Evolutionary conservation across 495 filamentous ascomycete species (phyloP).

Genomic region (Podospora sp.): DNA sequence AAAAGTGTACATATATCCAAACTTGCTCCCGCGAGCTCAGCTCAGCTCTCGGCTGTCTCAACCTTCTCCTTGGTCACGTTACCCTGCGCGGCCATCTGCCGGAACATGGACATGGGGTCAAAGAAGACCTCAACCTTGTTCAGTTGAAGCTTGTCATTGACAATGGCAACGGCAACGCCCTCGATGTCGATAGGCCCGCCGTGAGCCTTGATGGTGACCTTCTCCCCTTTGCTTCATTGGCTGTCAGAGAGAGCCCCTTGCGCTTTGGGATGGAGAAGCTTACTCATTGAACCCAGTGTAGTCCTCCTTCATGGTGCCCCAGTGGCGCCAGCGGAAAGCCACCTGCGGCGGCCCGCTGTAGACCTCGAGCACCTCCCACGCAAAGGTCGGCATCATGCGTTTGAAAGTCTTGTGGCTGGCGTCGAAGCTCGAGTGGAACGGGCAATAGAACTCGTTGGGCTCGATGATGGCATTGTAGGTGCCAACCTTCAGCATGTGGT

Average conservation of each 20-base stretch:
- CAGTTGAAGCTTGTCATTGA: constrained; percentile 61
- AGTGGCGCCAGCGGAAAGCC: constrained; percentile 65
- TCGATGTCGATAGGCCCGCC: constrained; percentile 52
- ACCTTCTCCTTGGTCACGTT: constrained; percentile 13
- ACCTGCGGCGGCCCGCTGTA: constrained; percentile 63
- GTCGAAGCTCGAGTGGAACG: constrained; percentile 58
- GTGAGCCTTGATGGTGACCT: constrained; percentile 58
- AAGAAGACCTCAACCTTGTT: constrained; percentile 63
- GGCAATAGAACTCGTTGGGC: constrained; percentile 63
- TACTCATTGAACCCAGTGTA: constrained; percentile 64
- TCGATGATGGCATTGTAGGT: constrained; percentile 70
- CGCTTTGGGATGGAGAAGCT: constrained; percentile 20
- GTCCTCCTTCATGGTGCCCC: constrained; percentile 66
- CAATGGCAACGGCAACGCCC: constrained; percentile 60
- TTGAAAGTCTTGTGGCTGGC: constrained; percentile 68
- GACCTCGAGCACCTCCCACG: constrained; percentile 70
- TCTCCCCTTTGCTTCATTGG: constrained; percentile 56
- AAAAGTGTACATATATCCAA: neutral
- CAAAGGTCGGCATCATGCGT: constrained; percentile 70
- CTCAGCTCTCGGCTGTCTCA: no score
- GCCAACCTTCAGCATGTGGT: constrained; percentile 67
- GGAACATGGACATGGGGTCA: constrained; percentile 67
- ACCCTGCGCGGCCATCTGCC: constrained; percentile 53
- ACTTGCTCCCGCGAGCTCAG: neutral
- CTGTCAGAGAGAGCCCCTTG: neutral